A percentile compares a stretch with the other conserved stretches of the same genome.
Evolutionary conservation across 164 flowering plant species (phyloP).

Genomic region (Brasenia schreberi): DNA sequence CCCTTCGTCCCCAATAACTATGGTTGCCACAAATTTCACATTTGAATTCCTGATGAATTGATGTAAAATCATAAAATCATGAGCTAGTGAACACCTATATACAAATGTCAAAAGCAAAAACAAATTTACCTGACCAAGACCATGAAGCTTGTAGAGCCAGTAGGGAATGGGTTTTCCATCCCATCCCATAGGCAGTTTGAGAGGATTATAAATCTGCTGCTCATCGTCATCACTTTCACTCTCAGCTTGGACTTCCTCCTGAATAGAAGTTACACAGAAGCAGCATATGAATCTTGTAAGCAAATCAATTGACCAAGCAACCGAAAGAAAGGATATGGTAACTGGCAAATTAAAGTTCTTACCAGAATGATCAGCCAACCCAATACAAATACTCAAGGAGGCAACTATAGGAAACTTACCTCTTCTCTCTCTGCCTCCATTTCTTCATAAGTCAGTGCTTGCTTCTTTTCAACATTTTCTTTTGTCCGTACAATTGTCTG

Average conservation of each 20-base stretch:
- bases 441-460: conserved; percentile 90
- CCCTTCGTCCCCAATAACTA: conserved; percentile 97
- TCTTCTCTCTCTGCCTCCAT: conserved; percentile 93
- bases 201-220: conserved; percentile 94
- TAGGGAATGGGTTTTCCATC: conserved; percentile 99
- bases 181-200: conserved; percentile 97
- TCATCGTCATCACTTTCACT: conserved; percentile 96
- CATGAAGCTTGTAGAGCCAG: conserved; percentile 99
- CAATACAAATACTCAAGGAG: neutral
- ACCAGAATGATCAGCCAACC: neutral
- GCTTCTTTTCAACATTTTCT: conserved; percentile 88
- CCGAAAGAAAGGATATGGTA: neutral
- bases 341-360: neutral
- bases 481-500: conserved; percentile 78
- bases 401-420: conserved; percentile 22
- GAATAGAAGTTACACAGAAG: conserved; percentile 7
- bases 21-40: conserved; percentile 99
- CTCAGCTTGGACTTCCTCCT: conserved; percentile 91
- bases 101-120: neutral
- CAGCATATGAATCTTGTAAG: neutral
- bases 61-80: neutral
- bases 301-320: neutral
- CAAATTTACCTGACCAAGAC: conserved; percentile 80
- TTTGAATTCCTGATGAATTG: conserved; percentile 62
- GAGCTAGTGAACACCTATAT: neutral